These are phyloP conservation scores for Yamadazyma siamensis DNA, from an alignment of 1,139 yeast genomes.

Conservation along the genomic window DNA sequence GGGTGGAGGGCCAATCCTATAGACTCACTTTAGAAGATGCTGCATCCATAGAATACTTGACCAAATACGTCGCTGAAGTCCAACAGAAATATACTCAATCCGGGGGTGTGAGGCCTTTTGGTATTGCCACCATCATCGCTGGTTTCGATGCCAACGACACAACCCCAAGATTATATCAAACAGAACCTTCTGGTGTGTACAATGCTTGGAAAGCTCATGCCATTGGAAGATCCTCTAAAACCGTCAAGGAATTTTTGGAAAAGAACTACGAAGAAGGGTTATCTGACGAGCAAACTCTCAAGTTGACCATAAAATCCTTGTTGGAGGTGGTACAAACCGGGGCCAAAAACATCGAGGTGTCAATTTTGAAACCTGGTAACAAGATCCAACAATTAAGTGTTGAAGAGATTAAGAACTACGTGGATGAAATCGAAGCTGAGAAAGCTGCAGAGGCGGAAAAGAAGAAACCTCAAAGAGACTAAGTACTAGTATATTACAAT, in stretches of 20 bases:
- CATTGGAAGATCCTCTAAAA: conserved; percentile 92
- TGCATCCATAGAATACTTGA: conserved; percentile 86
- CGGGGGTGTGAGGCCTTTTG: conserved; percentile 96
- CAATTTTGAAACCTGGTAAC: conserved; percentile 73
- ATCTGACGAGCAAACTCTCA: conserved; percentile 70
- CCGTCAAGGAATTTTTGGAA: conserved; percentile 93
- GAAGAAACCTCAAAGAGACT: conserved; percentile 69
- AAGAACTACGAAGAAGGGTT: conserved; percentile 75
- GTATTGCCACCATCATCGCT: conserved; percentile 90
- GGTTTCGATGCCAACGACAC: conserved; percentile 89
- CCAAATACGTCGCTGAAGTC: conserved; percentile 93
- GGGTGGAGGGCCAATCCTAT: conserved; percentile 97
- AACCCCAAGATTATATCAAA: conserved; percentile 82
- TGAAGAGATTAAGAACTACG: conserved; percentile 74
- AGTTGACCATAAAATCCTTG: conserved; percentile 79
- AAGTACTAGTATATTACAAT: no score
- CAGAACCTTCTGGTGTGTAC: conserved; percentile 97
- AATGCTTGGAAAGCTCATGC: conserved; percentile 99
- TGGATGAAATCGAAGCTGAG: conserved; percentile 84
- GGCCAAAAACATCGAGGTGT: conserved; percentile 90
- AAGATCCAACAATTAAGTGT: conserved; percentile 52
- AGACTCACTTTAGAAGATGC: conserved; percentile 91
- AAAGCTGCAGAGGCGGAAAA: conserved; percentile 87
- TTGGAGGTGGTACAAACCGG: conserved; percentile 98
- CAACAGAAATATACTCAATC: conserved; percentile 98